Conservation (phyloP, 331 rosid genomes). For the Telfairia occidentalis region DNA sequence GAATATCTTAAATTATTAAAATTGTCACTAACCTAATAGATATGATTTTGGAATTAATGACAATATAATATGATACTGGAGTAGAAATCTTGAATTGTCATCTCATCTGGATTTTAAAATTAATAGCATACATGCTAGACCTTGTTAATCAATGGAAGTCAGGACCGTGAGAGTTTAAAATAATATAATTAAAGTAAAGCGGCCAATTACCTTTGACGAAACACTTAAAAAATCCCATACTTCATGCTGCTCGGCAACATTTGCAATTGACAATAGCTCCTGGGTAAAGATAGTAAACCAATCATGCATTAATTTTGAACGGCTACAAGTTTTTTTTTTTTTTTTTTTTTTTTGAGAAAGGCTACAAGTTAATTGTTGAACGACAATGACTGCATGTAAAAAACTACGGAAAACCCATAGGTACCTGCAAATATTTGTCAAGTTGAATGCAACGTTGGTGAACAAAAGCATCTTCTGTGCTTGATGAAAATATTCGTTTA, state of each 20-base stretch:
- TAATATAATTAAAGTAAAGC: background rate
- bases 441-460: constrained; percentile 93
- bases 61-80: background rate
- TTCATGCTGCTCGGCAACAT: constrained; percentile 90
- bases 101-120: background rate
- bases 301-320: background rate
- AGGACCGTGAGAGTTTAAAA: background rate
- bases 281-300: constrained; percentile 24
- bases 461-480: constrained; percentile 96
- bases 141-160: background rate
- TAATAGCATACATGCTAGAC: background rate
- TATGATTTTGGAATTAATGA: background rate
- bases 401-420: constrained; percentile 5
- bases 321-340: too few relatives aligned
- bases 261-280: constrained; percentile 91
- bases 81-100: background rate
- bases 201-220: constrained; percentile 63
- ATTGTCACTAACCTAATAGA: background rate
- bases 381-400: background rate
- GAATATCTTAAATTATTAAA: background rate
- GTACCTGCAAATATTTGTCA: constrained; percentile 86
- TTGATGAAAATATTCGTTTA: constrained; percentile 94
- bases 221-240: constrained; percentile 90
- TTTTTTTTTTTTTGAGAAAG: too few relatives aligned
- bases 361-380: background rate